Evolutionary conservation across 2,329 filamentous ascomycete species (phyloP).

Genomic region (Fusarium sacchari): DNA sequence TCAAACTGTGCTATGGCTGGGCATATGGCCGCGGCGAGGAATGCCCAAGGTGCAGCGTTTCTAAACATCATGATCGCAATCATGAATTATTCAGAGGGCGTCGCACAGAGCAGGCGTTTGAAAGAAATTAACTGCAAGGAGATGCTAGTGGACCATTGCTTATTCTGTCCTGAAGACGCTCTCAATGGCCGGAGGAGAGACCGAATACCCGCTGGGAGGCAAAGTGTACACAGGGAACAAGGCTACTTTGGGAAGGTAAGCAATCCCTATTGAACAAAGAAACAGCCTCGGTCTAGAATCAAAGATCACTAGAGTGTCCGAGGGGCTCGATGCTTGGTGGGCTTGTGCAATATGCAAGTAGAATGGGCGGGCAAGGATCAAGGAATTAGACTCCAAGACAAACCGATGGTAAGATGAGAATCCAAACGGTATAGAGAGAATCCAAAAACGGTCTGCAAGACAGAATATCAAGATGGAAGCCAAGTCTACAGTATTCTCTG

Average conservation of each 20-base stretch:
- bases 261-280: slow-evolving; percentile 19
- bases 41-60: slow-evolving; percentile 17
- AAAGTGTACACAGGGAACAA: neutral
- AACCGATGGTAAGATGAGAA: neutral
- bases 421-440: slow-evolving; percentile 1
- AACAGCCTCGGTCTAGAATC: slow-evolving; percentile 7
- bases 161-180: slow-evolving; percentile 12
- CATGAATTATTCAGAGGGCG: slow-evolving; percentile 4
- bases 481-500: slow-evolving; percentile 7
- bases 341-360: slow-evolving; percentile 13
- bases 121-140: slow-evolving; percentile 25
- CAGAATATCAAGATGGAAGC: slow-evolving; percentile 2
- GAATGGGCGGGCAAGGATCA: slow-evolving; percentile 4
- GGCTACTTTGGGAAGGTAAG: slow-evolving; percentile 15
- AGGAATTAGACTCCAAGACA: neutral
- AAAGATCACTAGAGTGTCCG: slow-evolving; percentile 3
- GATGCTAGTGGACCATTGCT: slow-evolving; percentile 38
- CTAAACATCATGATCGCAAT: slow-evolving; percentile 32
- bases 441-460: slow-evolving; percentile 25
- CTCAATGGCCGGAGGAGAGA: neutral
- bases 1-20: slow-evolving; percentile 52
- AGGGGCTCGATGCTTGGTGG: slow-evolving; percentile 4
- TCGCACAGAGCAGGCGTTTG: slow-evolving; percentile 17
- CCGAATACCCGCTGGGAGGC: slow-evolving; percentile 5
- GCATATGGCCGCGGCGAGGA: slow-evolving; percentile 28